Evolutionary conservation across 192 early-diverging fungal species (phyloP), one percentile per base, ranked within the genome.

Genomic region (Chytriomyces sp.): DNA sequence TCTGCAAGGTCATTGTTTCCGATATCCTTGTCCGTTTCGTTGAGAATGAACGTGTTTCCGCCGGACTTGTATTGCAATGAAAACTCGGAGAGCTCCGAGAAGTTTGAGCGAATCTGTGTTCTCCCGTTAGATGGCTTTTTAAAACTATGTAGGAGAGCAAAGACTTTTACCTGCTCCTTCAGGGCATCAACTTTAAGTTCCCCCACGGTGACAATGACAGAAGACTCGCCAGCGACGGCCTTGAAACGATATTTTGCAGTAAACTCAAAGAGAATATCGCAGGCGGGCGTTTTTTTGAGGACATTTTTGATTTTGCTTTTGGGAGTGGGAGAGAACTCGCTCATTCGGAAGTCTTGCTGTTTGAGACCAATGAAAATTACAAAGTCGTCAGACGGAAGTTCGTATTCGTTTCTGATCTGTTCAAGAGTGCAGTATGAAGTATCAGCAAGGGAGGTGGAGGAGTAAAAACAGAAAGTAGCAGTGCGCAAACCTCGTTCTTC

Each of bases 311-410:
- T 53, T 46, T 73, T 73, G 11, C 35, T 8, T n/a, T 73, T 62
- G 9, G 71, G 71, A 7, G 71, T 73, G 7, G 71, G 71, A 28
- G 61, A 62, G 26, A 73, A 28, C 43, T 61, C 62, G 59, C 45
- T 53, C 8, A 26, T 0, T 8, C 9, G 24, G 43, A 28, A 44
- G 7, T 57, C 26, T 13, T 50, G 10, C 23, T 45, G 10, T 6
- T 13, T 18, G 45, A 35, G 45, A 9, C 11, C 18, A 28, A 62
- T 62, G 60, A 62, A 9, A 43, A 73, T 43, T n/a, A 62, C 71
- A 44, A 73, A 73, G 8, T 20, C 57, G 45, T 18, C n/a, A 28
- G n/a, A 62, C 18, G 57, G 71, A 7, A 73, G 71, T 45, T 73
- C 71, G 44, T 62, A 73, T 9, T 7, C 45, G 8, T 10, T 44